Percentiles rank a stretch among this genome's conserved stretches.
phyloP scores from a whole-genome alignment of 345 rosid species.

The Draba incana region DNA sequence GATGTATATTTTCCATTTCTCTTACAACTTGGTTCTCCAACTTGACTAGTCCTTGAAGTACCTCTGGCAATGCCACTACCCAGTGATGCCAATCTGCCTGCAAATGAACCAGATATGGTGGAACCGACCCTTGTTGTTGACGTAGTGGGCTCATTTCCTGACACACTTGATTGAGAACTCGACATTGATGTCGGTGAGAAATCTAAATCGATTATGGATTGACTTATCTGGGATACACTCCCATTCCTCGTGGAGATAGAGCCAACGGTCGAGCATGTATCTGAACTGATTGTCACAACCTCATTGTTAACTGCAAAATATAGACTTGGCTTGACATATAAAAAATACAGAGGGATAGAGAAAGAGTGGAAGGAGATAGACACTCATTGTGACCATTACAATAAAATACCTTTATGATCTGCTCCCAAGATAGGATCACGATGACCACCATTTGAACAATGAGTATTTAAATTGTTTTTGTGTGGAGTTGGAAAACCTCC shows the following conservation, averaged over 20 bases:
- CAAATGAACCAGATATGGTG: conserved; percentile 55
- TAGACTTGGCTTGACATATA: conserved; percentile 20
- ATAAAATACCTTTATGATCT: conserved; percentile 56
- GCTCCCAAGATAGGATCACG: conserved; percentile 47
- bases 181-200: conserved; percentile 46
- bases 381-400: conserved; percentile 19
- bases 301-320: conserved; percentile 62
- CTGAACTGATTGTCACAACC: conserved; percentile 59
- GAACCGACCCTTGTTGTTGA: conserved; percentile 53
- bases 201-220: conserved; percentile 48
- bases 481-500: conserved; percentile 37
- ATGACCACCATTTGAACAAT: conserved; percentile 44
- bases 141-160: conserved; percentile 49
- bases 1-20: conserved; percentile 45
- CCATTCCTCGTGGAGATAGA: conserved; percentile 47
- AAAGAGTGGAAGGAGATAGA: conserved; percentile 22
- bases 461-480: conserved; percentile 40
- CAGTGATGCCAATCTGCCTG: conserved; percentile 54
- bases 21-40: conserved; percentile 46
- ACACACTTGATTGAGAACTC: conserved; percentile 50
- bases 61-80: conserved; percentile 47
- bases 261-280: conserved; percentile 50
- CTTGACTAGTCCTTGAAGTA: conserved; percentile 49
- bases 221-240: conserved; percentile 52
- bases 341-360: conserved; percentile 12